Base-by-base conservation (phyloP, 1,284 basidiomycete species). In the Kalmanozyma brasiliensis region DNA sequence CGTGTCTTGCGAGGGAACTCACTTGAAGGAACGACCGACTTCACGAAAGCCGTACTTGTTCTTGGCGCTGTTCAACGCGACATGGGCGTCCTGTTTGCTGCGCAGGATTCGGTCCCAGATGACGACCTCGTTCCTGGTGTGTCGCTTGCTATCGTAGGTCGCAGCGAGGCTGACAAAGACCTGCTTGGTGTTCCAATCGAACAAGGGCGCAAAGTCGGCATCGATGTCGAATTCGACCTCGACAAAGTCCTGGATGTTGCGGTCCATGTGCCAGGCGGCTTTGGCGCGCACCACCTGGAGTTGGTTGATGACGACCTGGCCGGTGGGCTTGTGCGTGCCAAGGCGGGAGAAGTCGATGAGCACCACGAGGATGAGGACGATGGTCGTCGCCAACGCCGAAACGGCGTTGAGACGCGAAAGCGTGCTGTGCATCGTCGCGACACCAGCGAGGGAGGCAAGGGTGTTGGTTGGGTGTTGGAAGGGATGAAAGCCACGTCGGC, bases 161-260 rank as follows among this genome's bases (percentile, higher is more conserved):
- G 74, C 77, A 11, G 60, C 56, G 1, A 80, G 24, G 24, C 67
- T 72, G 19, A 94, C 82, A 79, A 95, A 94, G 16, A 95, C 82
- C 80, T 95, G 93, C 82, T 95, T 95, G 11, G 93, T 95, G 82
- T 95, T 95, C 92, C 93, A 95, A 81, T 92, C 86, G 84, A 94
- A 95, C 17, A 95, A 84, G 4, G 91, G 87, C 11, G 86, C 84
- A 13, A 94, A 84, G 83, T 95, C 93, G 90, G 76, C 61, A 23
- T 53, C 62, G 29, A 71, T 51, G 46, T 74, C 63, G 43, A 75
- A 52, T 11, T 44, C 37, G 13, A 73, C 66, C 53, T 73, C 49
- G 32, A 74, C 42, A 63, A 73, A 78, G 38, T 78, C 76, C 44
- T 80, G 81, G 17, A 57, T 48, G 43, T 63, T 61, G 10, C 72